Percentiles rank a stretch among this genome's conserved stretches.
Evolutionary conservation across 305 asterid species (phyloP).

Genomic region (Petunia hybrid): DNA sequence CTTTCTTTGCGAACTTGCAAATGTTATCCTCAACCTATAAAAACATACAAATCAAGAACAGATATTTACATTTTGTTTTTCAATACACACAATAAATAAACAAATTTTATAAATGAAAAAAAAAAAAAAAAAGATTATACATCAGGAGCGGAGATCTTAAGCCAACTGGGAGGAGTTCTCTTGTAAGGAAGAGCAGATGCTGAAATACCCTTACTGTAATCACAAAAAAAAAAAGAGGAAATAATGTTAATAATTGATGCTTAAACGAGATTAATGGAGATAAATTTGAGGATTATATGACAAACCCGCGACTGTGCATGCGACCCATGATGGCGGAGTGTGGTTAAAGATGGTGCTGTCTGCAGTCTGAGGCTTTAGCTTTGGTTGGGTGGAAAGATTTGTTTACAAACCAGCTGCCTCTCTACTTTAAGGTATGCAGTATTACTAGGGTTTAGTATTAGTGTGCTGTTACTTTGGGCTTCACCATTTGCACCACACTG

Average conservation of each 20-base stretch:
- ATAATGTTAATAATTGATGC: background rate
- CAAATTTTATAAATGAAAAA: background rate
- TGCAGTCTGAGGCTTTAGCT: conserved; percentile 29
- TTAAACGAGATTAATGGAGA: background rate
- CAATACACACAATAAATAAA: background rate
- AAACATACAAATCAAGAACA: background rate
- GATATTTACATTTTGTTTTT: background rate
- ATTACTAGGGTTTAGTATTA: conserved; percentile 49
- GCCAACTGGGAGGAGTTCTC: conserved; percentile 84
- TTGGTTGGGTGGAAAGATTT: background rate
- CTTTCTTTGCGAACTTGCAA: conserved; percentile 83
- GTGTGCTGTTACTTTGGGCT: background rate
- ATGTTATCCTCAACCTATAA: conserved; percentile 67
- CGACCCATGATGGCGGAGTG: conserved; percentile 81
- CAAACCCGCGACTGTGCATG: conserved; percentile 92
- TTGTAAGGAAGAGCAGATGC: conserved; percentile 84
- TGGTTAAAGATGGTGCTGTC: conserved; percentile 32
- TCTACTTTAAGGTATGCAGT: background rate
- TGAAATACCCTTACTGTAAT: conserved; percentile 79
- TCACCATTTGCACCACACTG: too few species aligned
- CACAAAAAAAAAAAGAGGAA: background rate
- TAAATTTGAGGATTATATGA: background rate
- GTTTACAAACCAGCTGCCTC: conserved; percentile 42
- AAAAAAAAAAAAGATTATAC: conserved; percentile 33
- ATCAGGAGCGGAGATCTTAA: conserved; percentile 71